Conservation (phyloP, 306 rosid species). For the Parietaria judaica region DNA sequence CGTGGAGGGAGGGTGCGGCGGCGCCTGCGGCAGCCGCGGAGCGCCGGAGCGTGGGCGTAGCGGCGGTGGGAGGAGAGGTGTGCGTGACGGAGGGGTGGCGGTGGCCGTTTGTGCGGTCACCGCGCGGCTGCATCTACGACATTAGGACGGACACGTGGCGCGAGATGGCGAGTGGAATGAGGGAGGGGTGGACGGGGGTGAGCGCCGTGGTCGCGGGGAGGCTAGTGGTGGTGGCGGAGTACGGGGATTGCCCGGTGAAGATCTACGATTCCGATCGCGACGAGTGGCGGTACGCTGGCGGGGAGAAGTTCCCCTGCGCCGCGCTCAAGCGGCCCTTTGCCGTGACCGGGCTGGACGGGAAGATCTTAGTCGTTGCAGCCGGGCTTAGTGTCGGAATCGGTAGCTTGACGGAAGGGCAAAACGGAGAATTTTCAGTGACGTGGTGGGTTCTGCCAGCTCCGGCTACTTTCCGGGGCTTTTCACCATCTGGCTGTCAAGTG, state of each 20-base stretch:
- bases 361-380: constrained; percentile 40
- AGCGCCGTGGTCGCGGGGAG: constrained; percentile 32
- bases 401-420: constrained; percentile 9
- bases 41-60: constrained; percentile 20
- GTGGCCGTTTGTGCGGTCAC: constrained; percentile 53
- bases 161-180: constrained; percentile 39
- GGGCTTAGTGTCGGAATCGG: constrained; percentile 54
- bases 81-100: constrained; percentile 71
- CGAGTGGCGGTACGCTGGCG: constrained; percentile 49
- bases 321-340: constrained; percentile 38
- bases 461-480: constrained; percentile 19
- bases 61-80: constrained; percentile 30
- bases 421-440: constrained; percentile 21
- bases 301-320: constrained; percentile 48
- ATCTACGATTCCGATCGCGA: constrained; percentile 34
- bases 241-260: constrained; percentile 51
- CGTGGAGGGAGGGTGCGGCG: constrained; percentile 27
- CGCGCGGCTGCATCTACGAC: constrained; percentile 38
- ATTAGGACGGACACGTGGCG: constrained; percentile 33
- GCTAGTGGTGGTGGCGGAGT: constrained; percentile 42
- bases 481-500: constrained; percentile 39
- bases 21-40: constrained; percentile 8
- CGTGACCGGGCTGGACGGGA: constrained; percentile 34
- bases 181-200: constrained; percentile 64
- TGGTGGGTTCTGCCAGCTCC: constrained; percentile 54